Conservation (phyloP, 2,329 filamentous ascomycete genomes). For the Zymoseptoria crescenta region DNA sequence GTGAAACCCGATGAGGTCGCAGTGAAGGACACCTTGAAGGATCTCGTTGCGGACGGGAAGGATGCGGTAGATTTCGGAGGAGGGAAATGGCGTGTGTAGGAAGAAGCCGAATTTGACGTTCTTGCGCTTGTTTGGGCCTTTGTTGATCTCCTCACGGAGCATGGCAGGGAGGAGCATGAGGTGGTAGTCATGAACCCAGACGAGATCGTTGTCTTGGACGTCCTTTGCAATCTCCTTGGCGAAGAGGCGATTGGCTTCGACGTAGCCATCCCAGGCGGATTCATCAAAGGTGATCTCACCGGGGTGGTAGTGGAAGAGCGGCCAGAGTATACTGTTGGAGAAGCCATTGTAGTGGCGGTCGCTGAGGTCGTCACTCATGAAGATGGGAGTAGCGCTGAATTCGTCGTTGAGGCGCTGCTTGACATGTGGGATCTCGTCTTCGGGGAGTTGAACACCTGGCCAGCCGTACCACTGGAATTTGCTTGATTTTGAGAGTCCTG, state of each 20-base stretch:
- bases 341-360: slow-evolving; percentile 98
- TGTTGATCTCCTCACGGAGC: slow-evolving; percentile 74
- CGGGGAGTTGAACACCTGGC: slow-evolving; percentile 87
- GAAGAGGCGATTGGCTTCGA: slow-evolving; percentile 86
- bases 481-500: slow-evolving; percentile 82
- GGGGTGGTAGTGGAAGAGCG: slow-evolving; percentile 96
- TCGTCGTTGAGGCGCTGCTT: slow-evolving; percentile 74
- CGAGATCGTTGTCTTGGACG: slow-evolving; percentile 84
- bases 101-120: slow-evolving; percentile 99
- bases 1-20: slow-evolving; percentile 94
- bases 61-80: slow-evolving; percentile 93
- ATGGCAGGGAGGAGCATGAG: slow-evolving; percentile 94
- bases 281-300: slow-evolving; percentile 98
- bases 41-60: slow-evolving; percentile 86
- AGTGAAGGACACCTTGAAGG: slow-evolving; percentile 78
- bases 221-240: slow-evolving; percentile 80
- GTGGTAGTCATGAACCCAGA: slow-evolving; percentile 99
- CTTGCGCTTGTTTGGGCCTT: slow-evolving; percentile 59
- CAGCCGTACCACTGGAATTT: slow-evolving; percentile 98
- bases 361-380: slow-evolving; percentile 85
- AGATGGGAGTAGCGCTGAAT: slow-evolving; percentile 83
- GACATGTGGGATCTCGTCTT: slow-evolving; percentile 68
- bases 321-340: slow-evolving; percentile 97
- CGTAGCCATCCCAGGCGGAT: slow-evolving; percentile 85
- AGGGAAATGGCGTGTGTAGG: slow-evolving; percentile 93